phyloP scores from a whole-genome alignment of 129 eudicot genomes.

The Apium graveolens region DNA sequence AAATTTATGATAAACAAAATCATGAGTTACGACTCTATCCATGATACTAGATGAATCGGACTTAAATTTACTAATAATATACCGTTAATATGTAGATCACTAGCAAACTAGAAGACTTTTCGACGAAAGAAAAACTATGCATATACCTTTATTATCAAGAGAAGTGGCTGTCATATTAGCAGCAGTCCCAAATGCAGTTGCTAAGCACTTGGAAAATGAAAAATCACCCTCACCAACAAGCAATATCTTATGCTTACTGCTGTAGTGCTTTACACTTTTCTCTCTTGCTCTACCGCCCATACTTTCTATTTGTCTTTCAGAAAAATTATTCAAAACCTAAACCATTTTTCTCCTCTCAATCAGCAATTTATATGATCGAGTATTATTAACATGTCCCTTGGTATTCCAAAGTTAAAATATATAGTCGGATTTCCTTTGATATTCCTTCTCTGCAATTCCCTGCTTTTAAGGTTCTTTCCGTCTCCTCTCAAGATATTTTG shows the following conservation, averaged over 20 bases:
- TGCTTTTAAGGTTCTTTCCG: not conserved
- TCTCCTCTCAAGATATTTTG: not conserved
- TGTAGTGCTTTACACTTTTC: slow-evolving; percentile 36
- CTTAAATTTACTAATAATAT: too few relatives aligned
- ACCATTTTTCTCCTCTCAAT: not conserved
- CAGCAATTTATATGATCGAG: not conserved
- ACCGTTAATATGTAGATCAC: too few relatives aligned
- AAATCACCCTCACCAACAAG: slow-evolving; percentile 66
- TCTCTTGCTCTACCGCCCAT: not conserved
- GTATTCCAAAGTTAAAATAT: not conserved
- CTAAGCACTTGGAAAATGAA: slow-evolving; percentile 49
- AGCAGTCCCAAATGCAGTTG: slow-evolving; percentile 41
- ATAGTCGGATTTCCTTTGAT: not conserved
- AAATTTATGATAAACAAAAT: not conserved
- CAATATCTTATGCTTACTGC: slow-evolving; percentile 37
- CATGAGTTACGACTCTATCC: too few relatives aligned
- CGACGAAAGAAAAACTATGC: too few relatives aligned
- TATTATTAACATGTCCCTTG: not conserved
- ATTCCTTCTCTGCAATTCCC: not conserved
- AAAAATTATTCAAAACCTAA: not conserved
- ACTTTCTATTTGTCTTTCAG: not conserved
- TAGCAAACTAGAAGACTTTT: too few relatives aligned
- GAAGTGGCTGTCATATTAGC: slow-evolving; percentile 48
- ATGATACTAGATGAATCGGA: too few relatives aligned
- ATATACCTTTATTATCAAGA: slow-evolving; percentile 25